Percentiles rank a stretch among this genome's conserved stretches.
These are phyloP conservation scores for Sclerotinia subarctica DNA, from an alignment of 2,329 filamentous ascomycete genomes.

Conservation along the genomic window DNA sequence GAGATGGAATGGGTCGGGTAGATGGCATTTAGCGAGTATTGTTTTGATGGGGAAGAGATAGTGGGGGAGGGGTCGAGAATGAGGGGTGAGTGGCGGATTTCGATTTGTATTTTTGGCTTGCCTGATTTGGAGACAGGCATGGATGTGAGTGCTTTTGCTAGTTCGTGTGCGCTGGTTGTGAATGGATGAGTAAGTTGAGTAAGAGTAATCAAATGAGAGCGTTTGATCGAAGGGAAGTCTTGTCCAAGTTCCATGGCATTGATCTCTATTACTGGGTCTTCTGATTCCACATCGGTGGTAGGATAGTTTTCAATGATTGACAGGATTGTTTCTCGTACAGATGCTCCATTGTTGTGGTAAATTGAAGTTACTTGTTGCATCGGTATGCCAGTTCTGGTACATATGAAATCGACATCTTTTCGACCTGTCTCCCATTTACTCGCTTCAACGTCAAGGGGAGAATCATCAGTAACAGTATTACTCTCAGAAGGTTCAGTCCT, in stretches of 20 bases:
- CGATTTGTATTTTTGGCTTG: conserved; percentile 31
- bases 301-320: conserved; percentile 43
- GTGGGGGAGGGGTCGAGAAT: conserved; percentile 21
- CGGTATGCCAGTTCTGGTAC: conserved; percentile 47
- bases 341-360: conserved; percentile 59
- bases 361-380: conserved; percentile 51
- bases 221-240: conserved; percentile 52
- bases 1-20: conserved; percentile 14
- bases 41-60: conserved; percentile 5
- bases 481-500: conserved; percentile 32
- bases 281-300: conserved; percentile 40
- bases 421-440: conserved; percentile 59
- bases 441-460: not conserved
- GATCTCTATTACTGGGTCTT: conserved; percentile 44
- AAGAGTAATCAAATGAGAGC: conserved; percentile 49
- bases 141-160: conserved; percentile 53
- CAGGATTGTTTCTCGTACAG: conserved; percentile 52
- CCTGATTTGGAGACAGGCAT: conserved; percentile 5
- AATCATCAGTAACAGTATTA: conserved; percentile 6
- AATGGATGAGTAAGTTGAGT: conserved; percentile 56
- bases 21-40: conserved; percentile 18
- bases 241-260: conserved; percentile 52
- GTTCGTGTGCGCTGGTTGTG: conserved; percentile 54
- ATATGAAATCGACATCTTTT: conserved; percentile 60
- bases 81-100: conserved; percentile 35